Percentiles rank a stretch among this genome's conserved stretches.
phyloP scores from a whole-genome alignment of 2,329 filamentous ascomycete species.

The Colletotrichum lini region DNA sequence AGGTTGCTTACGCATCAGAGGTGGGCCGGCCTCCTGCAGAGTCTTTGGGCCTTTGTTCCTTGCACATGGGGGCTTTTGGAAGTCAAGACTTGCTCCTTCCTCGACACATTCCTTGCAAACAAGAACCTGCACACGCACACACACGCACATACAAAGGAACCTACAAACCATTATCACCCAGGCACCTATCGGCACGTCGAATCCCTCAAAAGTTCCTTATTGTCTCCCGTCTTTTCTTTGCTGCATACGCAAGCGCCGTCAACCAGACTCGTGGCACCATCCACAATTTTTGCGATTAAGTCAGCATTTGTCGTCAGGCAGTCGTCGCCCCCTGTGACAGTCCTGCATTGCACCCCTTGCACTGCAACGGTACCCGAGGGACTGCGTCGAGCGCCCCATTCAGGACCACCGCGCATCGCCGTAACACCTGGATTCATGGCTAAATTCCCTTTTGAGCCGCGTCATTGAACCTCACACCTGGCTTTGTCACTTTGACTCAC shows the following conservation, averaged over 20 bases:
- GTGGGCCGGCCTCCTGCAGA: slow-evolving; percentile 36
- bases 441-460: slow-evolving; percentile 31
- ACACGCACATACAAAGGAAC: too few relatives aligned
- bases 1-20: slow-evolving; percentile 18
- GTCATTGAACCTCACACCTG: slow-evolving; percentile 25
- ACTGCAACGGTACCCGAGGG: slow-evolving; percentile 1
- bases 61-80: too few relatives aligned
- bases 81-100: too few relatives aligned
- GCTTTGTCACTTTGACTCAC: slow-evolving; percentile 29
- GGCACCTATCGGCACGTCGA: background rate
- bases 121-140: too few relatives aligned
- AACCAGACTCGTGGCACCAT: slow-evolving; percentile 23
- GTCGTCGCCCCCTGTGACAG: slow-evolving; percentile 1
- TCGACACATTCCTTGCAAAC: too few relatives aligned
- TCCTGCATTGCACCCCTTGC: background rate
- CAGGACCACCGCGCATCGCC: background rate
- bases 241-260: slow-evolving; percentile 27
- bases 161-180: too few relatives aligned
- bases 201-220: background rate
- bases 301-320: slow-evolving; percentile 32
- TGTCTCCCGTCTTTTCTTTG: background rate
- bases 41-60: background rate
- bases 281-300: background rate
- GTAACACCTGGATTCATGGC: slow-evolving; percentile 19
- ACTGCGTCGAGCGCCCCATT: background rate